Percentiles rank a stretch among this genome's conserved stretches.
These are phyloP conservation scores for Suhomyces maxii DNA, from an alignment of 1,139 yeast species.

Conservation along the genomic window DNA sequence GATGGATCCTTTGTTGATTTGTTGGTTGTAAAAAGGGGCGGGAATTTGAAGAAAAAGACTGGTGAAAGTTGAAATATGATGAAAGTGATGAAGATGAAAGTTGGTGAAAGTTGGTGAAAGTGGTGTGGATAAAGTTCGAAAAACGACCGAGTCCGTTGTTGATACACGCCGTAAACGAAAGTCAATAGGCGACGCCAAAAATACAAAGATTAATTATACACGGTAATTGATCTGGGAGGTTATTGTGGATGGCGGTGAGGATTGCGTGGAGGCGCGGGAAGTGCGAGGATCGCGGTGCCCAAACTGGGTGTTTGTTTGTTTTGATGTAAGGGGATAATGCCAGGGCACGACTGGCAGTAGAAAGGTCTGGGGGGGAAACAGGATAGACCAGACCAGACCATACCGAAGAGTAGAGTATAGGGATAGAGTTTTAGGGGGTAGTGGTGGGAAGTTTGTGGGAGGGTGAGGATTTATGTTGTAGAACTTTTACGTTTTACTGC, in stretches of 20 bases:
- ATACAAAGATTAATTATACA: not conserved
- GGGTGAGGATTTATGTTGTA: too few relatives aligned
- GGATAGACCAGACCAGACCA: too few relatives aligned
- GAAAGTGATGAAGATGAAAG: too few relatives aligned
- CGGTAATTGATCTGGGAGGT: not conserved
- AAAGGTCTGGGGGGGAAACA: not conserved
- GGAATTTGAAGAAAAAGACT: too few relatives aligned
- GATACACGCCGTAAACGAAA: not conserved
- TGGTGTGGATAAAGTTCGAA: too few relatives aligned
- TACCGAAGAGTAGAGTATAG: not conserved
- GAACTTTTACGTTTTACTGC: too few relatives aligned
- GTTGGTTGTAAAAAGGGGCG: not conserved
- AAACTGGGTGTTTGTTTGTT: slow-evolving; percentile 8
- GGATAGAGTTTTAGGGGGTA: not conserved
- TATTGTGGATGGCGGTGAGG: slow-evolving; percentile 5
- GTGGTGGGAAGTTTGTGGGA: too few relatives aligned
- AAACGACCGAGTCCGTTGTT: not conserved
- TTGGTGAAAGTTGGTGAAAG: too few relatives aligned
- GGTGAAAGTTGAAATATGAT: too few relatives aligned
- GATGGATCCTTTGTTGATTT: not conserved
- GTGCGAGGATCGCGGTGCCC: slow-evolving; percentile 5
- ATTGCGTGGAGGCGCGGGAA: slow-evolving; percentile 6
- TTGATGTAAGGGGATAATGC: slow-evolving; percentile 6
- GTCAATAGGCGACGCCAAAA: not conserved
- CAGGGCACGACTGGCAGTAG: not conserved